Conservation (phyloP, 495 filamentous ascomycete species). For the Wilcoxina mikolae region DNA sequence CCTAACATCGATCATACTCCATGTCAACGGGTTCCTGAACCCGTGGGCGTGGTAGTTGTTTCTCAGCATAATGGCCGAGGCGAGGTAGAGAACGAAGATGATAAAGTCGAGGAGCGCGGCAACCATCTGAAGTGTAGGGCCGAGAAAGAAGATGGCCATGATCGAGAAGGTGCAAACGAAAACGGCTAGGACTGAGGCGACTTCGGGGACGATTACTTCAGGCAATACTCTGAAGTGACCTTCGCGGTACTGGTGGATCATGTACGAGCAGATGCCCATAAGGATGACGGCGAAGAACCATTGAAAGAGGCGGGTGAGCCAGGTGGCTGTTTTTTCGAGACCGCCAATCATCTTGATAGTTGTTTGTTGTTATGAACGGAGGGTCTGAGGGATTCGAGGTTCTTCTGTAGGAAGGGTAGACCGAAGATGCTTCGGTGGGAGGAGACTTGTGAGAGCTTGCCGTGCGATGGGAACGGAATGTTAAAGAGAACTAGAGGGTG, state of each 20-base stretch:
- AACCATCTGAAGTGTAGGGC: slow-evolving; percentile 16
- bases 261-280: slow-evolving; percentile 22
- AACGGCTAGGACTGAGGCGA: slow-evolving; percentile 23
- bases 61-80: slow-evolving; percentile 18
- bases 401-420: too few relatives aligned
- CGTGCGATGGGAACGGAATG: too few relatives aligned
- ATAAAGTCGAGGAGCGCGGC: slow-evolving; percentile 23
- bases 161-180: slow-evolving; percentile 22
- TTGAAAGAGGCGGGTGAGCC: slow-evolving; percentile 23
- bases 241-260: slow-evolving; percentile 22
- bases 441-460: too few relatives aligned
- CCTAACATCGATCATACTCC: slow-evolving; percentile 1
- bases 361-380: too few relatives aligned
- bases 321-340: slow-evolving; percentile 13
- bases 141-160: slow-evolving; percentile 17
- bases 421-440: too few relatives aligned
- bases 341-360: slow-evolving; percentile 12
- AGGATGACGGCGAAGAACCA: slow-evolving; percentile 25
- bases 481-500: too few relatives aligned
- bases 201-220: slow-evolving; percentile 20
- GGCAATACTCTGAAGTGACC: neutral
- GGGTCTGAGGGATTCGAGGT: too few relatives aligned
- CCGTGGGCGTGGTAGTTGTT: slow-evolving; percentile 16
- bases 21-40: slow-evolving; percentile 10
- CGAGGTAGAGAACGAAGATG: slow-evolving; percentile 26